A percentile compares a stretch with the other conserved stretches of the same genome.
Conservation (phyloP, 192 early-diverging fungal species). For the Coemansia sp. region DNA sequence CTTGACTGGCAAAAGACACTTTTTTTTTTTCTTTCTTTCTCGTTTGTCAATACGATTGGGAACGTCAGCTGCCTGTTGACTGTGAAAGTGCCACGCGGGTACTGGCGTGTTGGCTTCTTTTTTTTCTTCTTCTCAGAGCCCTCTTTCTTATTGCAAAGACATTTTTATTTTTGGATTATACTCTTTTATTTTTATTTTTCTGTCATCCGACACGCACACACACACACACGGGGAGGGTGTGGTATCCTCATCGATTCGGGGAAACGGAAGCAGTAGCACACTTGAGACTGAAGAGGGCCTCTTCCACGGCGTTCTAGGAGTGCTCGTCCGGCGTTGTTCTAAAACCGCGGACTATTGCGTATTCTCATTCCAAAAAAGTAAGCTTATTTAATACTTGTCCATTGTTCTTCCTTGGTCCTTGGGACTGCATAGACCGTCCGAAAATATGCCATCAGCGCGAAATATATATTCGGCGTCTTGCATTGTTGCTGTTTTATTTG, state of each 20-base stretch:
- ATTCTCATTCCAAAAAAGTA: constrained; percentile 12
- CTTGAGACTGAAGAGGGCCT: not conserved
- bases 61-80: constrained; percentile 7
- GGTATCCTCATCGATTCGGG: not conserved
- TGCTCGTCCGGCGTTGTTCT: not conserved
- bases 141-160: constrained; percentile 22
- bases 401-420: not conserved
- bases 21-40: not conserved
- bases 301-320: not conserved
- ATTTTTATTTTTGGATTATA: constrained; percentile 6
- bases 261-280: not conserved
- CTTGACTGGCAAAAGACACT: constrained; percentile 1
- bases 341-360: not conserved
- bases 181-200: constrained; percentile 42
- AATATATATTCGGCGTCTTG: no score
- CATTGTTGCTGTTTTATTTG: not conserved
- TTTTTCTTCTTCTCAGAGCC: constrained; percentile 23
- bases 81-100: not conserved
- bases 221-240: not conserved
- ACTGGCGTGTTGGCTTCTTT: not conserved
- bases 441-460: constrained; percentile 3
- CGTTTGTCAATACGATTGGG: not conserved
- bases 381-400: constrained; percentile 11
- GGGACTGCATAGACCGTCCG: not conserved
- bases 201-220: constrained; percentile 14